Evolutionary conservation across 2,329 filamentous ascomycete species (phyloP), one percentile per base, ranked within the genome.

Genomic region (Rhynchosporium graminicola): DNA sequence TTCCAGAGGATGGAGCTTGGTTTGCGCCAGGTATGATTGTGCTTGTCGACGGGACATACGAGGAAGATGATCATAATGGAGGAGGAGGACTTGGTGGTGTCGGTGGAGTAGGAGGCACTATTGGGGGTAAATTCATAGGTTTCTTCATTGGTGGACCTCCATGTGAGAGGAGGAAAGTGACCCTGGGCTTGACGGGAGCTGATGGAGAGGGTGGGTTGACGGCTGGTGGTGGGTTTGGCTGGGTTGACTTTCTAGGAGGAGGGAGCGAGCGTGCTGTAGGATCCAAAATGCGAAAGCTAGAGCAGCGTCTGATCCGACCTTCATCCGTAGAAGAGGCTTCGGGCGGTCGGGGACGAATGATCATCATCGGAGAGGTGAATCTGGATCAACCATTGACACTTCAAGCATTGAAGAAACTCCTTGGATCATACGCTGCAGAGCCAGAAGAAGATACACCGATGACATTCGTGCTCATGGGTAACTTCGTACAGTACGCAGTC

Each of bases 11-110:
- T 72, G 92, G 91, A 29, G 89, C 91, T 3, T 99, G 92, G 89
- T 97, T 97, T 73, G 87, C 89, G 4, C 93, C 95, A 0, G 96
- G 96, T 3, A 98, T 98, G 92, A 90, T 99, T 54, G 90, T 98
- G 3, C 82, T 99, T 0, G 86, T 97, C 0, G 95, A 99, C 71
- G 95, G 95, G 6, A 87, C 94, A n/a, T 99, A 99, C 72, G 92
- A 97, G 74, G 95, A 98, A 74, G 92, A 97, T 70, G 91, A 92
- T 65, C 84, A 87, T 65, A 87, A 85, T 26, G 78, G 82, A 1
- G 87, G 88, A 15, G 87, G 87, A 26, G 87, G 85, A 0, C 80
- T 96, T 4, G 90, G 91, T 57, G 88, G 89, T 4, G 89, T 86
- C 67, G 89, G 86, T 54, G 94, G 94, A 47, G 87, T 97, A 31